phyloP scores from a whole-genome alignment of 164 flowering plant species.

The Litsea cubeba region DNA sequence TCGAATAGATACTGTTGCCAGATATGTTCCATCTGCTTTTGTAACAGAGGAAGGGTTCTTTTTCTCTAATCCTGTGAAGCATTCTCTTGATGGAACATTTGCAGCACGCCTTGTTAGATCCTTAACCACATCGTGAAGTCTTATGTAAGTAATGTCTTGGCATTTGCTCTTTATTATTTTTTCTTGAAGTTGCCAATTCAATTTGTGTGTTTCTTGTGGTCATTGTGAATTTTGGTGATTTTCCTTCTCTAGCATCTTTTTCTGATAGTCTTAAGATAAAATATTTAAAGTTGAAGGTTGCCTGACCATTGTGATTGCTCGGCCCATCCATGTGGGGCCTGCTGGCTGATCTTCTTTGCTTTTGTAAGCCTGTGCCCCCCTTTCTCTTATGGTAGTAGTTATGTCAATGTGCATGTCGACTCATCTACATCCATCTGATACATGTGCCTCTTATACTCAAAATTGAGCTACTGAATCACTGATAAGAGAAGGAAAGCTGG shows the following conservation, averaged over 20 bases:
- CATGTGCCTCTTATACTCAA: neutral
- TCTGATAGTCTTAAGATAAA: neutral
- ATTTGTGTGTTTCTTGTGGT: neutral
- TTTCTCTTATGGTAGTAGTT: no score
- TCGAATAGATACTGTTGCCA: slow-evolving; percentile 50
- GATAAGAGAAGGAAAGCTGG: neutral
- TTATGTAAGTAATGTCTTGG: neutral
- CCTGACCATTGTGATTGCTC: neutral
- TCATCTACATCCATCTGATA: neutral
- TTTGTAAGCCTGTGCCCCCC: neutral
- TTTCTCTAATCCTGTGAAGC: slow-evolving; percentile 72
- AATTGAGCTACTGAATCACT: neutral
- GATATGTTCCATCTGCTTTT: slow-evolving; percentile 58
- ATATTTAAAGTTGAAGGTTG: no score
- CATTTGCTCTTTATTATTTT: no score
- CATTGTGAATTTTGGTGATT: neutral
- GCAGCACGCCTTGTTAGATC: slow-evolving; percentile 74
- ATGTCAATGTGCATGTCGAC: neutral
- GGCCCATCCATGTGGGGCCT: neutral
- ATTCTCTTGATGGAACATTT: slow-evolving; percentile 88
- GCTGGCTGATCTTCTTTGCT: neutral
- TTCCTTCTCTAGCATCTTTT: neutral
- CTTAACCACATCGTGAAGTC: neutral
- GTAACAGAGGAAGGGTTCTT: slow-evolving; percentile 61
- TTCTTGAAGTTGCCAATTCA: neutral